Base-by-base conservation (phyloP, 352 stramenopile species). In the Peronosclerospora sorghi region DNA sequence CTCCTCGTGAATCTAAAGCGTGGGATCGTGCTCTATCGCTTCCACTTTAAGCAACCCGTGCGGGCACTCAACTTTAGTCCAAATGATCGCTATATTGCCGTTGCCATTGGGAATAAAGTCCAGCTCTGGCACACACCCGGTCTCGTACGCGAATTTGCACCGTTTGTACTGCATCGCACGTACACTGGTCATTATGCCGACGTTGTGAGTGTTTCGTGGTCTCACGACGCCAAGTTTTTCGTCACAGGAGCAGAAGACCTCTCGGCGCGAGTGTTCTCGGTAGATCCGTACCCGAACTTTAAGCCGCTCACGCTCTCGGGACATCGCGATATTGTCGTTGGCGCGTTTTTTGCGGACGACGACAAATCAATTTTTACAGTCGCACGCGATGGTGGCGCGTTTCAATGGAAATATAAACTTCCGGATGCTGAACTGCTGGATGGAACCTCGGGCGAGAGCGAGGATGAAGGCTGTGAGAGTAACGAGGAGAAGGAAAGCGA, bases 31-130 rank as follows among this genome's bases (percentile, higher is more conserved):
- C 65, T 97, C 14, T 94, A 97, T 57, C 80, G 89, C 38, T 95
- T 97, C 65, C 90, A 96, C 63, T 96, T 97, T 47, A 96, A 96
- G 58, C 81, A 90, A 41, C 81, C 67, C 28, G 84, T 97, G 19
- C 57, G 70, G 5, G 80, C 84, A 18, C 54, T 96, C 23, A 65
- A 46, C 35, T 97, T 97, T 62, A 95, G 78, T 41, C 90, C 87
- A 0, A 72, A 96, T 44, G 69, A 96, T 62, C 55, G 63, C 20
- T 94, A 71, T 52, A 81, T 97, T 52, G 87, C 90, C 8, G 78
- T 96, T 23, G 68, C 79, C 7, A 71, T 92, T 27, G 89, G 84
- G 45, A 95, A 78, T 55, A 95, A 95, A 51, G 66, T 97, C 41
- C 79, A 97, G 54, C 55, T 97, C 4, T 97, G 89, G 89, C 57